Percentiles rank a stretch among this genome's conserved stretches.
Evolutionary conservation across 148 eudicot genomes (phyloP).

Genomic region (Rhododendron kiyosumense): DNA sequence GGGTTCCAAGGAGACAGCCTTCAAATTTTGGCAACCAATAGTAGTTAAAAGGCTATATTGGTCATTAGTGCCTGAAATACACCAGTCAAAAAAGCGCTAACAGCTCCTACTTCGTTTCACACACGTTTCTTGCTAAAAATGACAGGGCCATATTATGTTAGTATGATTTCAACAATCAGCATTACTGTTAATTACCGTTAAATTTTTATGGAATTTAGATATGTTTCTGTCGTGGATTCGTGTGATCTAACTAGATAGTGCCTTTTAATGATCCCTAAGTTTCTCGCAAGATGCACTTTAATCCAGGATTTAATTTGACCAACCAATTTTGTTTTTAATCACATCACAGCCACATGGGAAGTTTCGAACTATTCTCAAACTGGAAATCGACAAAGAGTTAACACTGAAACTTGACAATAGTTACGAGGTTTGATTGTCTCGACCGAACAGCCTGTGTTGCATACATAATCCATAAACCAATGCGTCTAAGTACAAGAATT

Average conservation of each 20-base stretch:
- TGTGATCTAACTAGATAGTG: not conserved
- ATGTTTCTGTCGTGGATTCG: not conserved
- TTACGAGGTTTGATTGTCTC: not conserved
- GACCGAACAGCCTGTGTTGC: not conserved
- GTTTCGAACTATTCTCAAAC: not conserved
- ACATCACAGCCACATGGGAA: not conserved
- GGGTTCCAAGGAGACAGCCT: not conserved
- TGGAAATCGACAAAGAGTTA: not conserved
- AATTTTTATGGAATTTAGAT: not conserved
- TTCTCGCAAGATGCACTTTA: not conserved
- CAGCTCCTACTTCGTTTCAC: not conserved
- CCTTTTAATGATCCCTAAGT: not conserved
- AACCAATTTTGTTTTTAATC: not conserved
- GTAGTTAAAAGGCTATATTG: not conserved
- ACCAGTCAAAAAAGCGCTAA: not conserved
- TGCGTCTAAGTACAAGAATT: not conserved
- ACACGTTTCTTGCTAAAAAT: not conserved
- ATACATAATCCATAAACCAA: not conserved
- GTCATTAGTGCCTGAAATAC: not conserved
- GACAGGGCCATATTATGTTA: too few relatives aligned
- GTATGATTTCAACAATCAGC: not conserved
- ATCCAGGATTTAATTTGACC: not conserved
- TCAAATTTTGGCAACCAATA: not conserved
- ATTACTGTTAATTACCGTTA: not conserved
- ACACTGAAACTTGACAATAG: not conserved